These are phyloP conservation scores for Termitomyces sp. DNA, from an alignment of 768 basidiomycete species.

Conservation along the genomic window DNA sequence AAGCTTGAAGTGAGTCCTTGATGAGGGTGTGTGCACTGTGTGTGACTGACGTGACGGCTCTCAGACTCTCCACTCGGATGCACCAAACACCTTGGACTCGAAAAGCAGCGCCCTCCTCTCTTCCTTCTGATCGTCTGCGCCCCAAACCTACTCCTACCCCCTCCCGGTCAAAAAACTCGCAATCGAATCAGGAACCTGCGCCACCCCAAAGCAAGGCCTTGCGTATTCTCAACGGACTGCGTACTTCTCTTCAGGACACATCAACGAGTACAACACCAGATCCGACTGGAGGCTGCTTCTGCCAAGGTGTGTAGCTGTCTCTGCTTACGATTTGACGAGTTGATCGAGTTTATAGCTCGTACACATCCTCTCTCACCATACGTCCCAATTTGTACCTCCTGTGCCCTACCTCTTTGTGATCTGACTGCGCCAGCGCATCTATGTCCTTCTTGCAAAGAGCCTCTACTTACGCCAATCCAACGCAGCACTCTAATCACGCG, in stretches of 20 bases:
- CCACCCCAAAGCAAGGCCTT: slow-evolving; percentile 48
- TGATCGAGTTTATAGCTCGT: slow-evolving; percentile 37
- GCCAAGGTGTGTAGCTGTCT: slow-evolving; percentile 43
- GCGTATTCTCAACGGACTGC: slow-evolving; percentile 41
- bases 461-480: slow-evolving; percentile 31
- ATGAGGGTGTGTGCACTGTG: no score
- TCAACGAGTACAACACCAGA: slow-evolving; percentile 34
- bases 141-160: slow-evolving; percentile 21
- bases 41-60: background rate
- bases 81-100: slow-evolving; percentile 41
- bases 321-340: background rate
- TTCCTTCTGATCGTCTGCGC: slow-evolving; percentile 55
- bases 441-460: slow-evolving; percentile 50
- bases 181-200: slow-evolving; percentile 22
- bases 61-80: slow-evolving; percentile 22
- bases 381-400: slow-evolving; percentile 49
- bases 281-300: slow-evolving; percentile 67
- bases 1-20: no score
- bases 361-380: slow-evolving; percentile 56
- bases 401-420: slow-evolving; percentile 61
- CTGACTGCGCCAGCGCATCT: slow-evolving; percentile 51
- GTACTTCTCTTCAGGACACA: slow-evolving; percentile 33
- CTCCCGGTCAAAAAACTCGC: slow-evolving; percentile 30
- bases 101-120: slow-evolving; percentile 30
- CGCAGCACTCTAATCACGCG: slow-evolving; percentile 35